Conservation (phyloP, 345 rosid genomes). For the Dipteronia sinensis region DNA sequence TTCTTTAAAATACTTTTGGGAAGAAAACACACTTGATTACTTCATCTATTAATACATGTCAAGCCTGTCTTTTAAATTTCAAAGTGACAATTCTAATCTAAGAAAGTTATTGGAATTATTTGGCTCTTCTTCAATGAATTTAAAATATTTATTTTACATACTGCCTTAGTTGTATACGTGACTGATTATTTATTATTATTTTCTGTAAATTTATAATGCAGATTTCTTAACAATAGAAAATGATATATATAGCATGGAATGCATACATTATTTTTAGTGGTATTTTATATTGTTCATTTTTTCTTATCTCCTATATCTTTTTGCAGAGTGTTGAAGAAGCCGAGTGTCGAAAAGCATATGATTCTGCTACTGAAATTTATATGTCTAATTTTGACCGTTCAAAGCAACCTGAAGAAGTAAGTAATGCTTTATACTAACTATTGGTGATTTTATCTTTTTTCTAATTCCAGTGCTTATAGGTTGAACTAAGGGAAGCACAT, state of each 20-base stretch:
- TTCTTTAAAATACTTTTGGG: not conserved
- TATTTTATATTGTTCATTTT: not conserved
- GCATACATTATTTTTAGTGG: not conserved
- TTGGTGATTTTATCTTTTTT: constrained; percentile 23
- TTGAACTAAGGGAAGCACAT: constrained; percentile 79
- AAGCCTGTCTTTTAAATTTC: not conserved
- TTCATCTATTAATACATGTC: not conserved
- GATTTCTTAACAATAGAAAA: not conserved
- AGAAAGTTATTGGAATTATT: not conserved
- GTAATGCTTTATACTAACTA: constrained; percentile 24
- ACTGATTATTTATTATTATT: not conserved
- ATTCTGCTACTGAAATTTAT: constrained; percentile 72
- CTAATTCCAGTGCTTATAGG: constrained; percentile 52
- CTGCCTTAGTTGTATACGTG: not conserved
- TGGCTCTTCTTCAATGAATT: not conserved
- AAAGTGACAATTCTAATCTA: not conserved
- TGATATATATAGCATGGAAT: not conserved
- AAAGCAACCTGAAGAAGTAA: constrained; percentile 87
- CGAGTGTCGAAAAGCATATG: constrained; percentile 92
- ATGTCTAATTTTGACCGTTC: constrained; percentile 69
- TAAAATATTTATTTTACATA: not conserved
- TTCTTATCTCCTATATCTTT: constrained; percentile 11
- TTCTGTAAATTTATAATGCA: not conserved
- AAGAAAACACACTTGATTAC: not conserved
- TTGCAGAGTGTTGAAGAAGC: constrained; percentile 97